These are phyloP conservation scores for Chlorella sp. DNA, from an alignment of 139 green algal species.

Conservation along the genomic window DNA sequence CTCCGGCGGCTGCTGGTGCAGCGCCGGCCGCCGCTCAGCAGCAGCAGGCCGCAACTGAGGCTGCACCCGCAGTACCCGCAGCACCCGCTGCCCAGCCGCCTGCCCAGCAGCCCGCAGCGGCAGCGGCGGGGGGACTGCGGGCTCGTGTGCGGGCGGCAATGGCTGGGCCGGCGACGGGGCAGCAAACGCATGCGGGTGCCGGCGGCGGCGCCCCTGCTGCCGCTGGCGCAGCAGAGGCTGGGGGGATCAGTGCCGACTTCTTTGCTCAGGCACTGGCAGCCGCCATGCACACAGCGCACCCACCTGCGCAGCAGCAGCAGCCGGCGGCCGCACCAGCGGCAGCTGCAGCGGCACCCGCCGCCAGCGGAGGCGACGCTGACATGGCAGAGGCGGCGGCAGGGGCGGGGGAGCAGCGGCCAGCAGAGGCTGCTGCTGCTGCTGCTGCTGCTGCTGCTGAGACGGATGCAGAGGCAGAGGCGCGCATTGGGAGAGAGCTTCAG, in stretches of 20 bases:
- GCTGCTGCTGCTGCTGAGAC: background rate
- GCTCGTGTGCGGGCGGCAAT: too few relatives aligned
- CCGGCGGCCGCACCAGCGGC: background rate
- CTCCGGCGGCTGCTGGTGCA: background rate
- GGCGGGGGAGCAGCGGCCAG: background rate
- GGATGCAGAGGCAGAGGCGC: background rate
- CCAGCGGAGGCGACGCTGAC: conserved; percentile 3
- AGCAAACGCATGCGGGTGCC: background rate
- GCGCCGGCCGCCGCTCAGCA: background rate
- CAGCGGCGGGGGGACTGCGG: conserved; percentile 22
- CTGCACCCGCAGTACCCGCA: background rate
- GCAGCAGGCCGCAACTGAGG: background rate
- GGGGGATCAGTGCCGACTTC: conserved; percentile 26
- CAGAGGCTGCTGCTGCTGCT: background rate
- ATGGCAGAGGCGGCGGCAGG: background rate
- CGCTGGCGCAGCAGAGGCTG: background rate
- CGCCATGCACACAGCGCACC: conserved; percentile 14
- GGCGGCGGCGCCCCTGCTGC: background rate
- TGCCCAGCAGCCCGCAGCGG: conserved; percentile 11
- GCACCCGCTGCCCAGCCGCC: background rate
- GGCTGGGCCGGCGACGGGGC: too few relatives aligned
- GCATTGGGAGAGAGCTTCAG: background rate
- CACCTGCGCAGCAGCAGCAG: background rate
- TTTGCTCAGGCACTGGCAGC: conserved; percentile 38
- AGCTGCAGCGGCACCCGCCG: background rate